Evolutionary conservation across 2,329 filamentous ascomycete species (phyloP).

Genomic region (Anisogramma anomala): DNA sequence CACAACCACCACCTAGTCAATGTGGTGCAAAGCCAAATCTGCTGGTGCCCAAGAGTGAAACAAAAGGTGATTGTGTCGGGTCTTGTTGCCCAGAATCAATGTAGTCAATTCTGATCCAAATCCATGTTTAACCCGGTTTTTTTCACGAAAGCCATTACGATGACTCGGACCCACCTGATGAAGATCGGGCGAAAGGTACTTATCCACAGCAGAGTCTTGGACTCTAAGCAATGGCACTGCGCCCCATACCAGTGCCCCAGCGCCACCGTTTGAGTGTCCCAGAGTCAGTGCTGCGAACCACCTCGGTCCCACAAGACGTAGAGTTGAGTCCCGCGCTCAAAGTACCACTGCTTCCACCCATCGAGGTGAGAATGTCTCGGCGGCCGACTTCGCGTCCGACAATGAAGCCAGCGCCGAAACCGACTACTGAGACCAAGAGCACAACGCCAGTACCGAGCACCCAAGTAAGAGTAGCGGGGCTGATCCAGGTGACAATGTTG

Average conservation of each 20-base stretch:
- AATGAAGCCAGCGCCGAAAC: conserved; percentile 58
- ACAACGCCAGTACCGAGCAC: conserved; percentile 56
- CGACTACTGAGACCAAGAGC: conserved; percentile 55
- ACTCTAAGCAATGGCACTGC: conserved; percentile 36
- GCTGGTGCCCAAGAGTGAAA: conserved; percentile 6
- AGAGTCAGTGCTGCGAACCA: conserved; percentile 33
- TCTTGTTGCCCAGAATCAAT: too few relatives aligned
- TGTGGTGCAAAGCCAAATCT: background rate
- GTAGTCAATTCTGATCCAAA: too few relatives aligned
- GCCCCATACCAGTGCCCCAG: conserved; percentile 40
- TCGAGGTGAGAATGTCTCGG: conserved; percentile 41
- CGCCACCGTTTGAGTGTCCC: conserved; percentile 41
- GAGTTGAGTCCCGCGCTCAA: conserved; percentile 27
- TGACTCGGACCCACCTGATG: too few relatives aligned
- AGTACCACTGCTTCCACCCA: conserved; percentile 25
- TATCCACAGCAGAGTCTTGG: background rate
- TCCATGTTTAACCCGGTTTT: background rate
- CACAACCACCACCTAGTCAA: conserved; percentile 1
- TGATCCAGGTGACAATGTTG: conserved; percentile 32
- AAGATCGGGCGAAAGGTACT: background rate
- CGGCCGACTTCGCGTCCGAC: conserved; percentile 55
- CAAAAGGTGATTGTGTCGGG: background rate
- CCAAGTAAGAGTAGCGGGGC: conserved; percentile 52
- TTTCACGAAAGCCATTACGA: background rate
- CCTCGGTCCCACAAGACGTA: conserved; percentile 40